Evolutionary conservation across 177 flowering plant genomes (phyloP).

Genomic region (Tripterygium wilfordii): DNA sequence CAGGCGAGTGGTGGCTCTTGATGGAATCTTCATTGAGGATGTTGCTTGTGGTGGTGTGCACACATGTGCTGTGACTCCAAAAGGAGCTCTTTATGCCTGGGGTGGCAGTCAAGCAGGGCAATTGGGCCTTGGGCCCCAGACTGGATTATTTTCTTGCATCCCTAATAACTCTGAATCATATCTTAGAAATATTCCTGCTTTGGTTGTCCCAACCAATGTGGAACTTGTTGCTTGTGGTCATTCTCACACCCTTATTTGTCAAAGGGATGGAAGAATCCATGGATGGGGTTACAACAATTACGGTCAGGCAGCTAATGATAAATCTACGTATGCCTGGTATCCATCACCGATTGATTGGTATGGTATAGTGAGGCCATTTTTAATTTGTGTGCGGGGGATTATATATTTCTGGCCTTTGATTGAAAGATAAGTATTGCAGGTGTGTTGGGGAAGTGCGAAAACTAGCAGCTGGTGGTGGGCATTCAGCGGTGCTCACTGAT

Average conservation of each 20-base stretch:
- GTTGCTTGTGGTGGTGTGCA: slow-evolving; percentile 97
- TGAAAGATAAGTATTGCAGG: slow-evolving; percentile 38
- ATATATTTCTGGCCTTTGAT: background rate
- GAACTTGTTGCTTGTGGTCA: slow-evolving; percentile 85
- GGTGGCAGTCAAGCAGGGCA: slow-evolving; percentile 95
- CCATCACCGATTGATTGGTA: slow-evolving; percentile 99
- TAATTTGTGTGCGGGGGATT: background rate
- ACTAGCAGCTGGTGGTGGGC: slow-evolving; percentile 98
- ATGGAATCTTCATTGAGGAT: slow-evolving; percentile 51
- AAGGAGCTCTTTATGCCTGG: slow-evolving; percentile 97
- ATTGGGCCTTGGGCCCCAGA: slow-evolving; percentile 87
- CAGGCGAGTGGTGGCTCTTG: slow-evolving; percentile 90
- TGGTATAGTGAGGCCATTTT: slow-evolving; percentile 5
- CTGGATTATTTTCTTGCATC: slow-evolving; percentile 57
- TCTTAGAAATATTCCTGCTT: slow-evolving; percentile 73
- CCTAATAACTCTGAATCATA: slow-evolving; percentile 51
- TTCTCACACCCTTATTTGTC: slow-evolving; percentile 80
- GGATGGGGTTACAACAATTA: slow-evolving; percentile 98
- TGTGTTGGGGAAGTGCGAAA: slow-evolving; percentile 90
- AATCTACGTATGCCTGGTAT: slow-evolving; percentile 88
- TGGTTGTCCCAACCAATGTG: slow-evolving; percentile 72
- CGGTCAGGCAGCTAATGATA: slow-evolving; percentile 95
- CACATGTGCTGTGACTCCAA: slow-evolving; percentile 73
- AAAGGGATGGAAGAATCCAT: slow-evolving; percentile 74
- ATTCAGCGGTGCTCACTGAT: slow-evolving; percentile 95